Percentiles rank a stretch among this genome's conserved stretches.
Conservation (phyloP, 2,329 filamentous ascomycete genomes). For the Cladosporium halotolerans region DNA sequence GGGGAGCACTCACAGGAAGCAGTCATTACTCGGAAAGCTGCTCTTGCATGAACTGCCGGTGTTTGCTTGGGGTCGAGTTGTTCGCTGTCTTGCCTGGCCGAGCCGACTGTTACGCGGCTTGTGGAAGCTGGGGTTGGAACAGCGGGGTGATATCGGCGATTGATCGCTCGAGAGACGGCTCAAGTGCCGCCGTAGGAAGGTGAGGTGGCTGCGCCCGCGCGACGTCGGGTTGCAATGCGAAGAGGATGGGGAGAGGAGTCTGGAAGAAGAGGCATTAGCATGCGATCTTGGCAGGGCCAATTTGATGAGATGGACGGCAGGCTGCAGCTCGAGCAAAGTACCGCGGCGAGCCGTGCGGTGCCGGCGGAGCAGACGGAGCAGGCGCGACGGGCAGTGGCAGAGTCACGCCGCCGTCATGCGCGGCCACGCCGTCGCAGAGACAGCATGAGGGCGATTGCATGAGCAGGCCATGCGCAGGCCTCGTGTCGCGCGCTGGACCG, state of each 20-base stretch:
- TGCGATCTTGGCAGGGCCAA: background rate
- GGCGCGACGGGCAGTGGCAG: conserved; percentile 1
- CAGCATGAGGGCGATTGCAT: background rate
- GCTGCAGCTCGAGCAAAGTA: conserved; percentile 8
- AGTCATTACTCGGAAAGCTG: conserved; percentile 24
- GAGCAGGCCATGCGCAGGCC: background rate
- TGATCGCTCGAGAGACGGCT: background rate
- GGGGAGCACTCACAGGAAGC: conserved; percentile 21
- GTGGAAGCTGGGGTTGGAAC: background rate
- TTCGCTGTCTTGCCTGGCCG: background rate
- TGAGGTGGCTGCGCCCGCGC: background rate
- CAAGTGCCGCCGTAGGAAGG: background rate
- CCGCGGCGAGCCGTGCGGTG: conserved; percentile 6
- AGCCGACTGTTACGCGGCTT: background rate
- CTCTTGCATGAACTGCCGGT: conserved; percentile 18
- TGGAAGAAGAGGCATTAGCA: conserved; percentile 4
- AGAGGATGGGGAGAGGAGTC: background rate
- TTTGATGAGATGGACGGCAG: conserved; percentile 2
- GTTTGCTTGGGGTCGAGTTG: conserved; percentile 10
- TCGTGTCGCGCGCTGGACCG: background rate
- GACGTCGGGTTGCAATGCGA: conserved; percentile 1
- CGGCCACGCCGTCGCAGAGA: background rate
- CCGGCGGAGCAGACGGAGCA: conserved; percentile 3
- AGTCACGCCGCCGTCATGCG: conserved; percentile 2
- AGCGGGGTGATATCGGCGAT: background rate